phyloP scores from a whole-genome alignment of 1,284 basidiomycete species.

The Inonotus obliquus region DNA sequence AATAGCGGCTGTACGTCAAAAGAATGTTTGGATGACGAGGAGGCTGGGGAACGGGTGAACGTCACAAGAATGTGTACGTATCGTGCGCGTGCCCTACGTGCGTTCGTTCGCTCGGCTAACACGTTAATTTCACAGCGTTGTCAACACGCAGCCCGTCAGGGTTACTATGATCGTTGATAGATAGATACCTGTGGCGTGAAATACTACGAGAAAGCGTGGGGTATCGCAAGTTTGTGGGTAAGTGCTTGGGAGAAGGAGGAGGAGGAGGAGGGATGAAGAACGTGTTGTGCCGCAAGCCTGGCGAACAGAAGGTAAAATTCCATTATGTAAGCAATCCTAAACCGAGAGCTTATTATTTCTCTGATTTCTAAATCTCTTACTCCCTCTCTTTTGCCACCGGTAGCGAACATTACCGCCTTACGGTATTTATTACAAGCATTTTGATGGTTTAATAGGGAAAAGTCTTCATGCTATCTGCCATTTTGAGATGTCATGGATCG shows the following conservation, averaged over 20 bases:
- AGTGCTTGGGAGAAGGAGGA: too few species aligned
- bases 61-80: neutral
- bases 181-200: neutral
- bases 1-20: neutral
- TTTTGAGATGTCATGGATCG: neutral
- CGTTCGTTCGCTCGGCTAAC: slow-evolving; percentile 7
- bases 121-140: neutral
- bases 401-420: neutral
- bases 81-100: neutral
- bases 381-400: neutral
- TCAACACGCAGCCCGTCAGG: neutral
- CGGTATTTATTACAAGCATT: too few species aligned
- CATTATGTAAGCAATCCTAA: neutral
- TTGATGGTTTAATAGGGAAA: too few species aligned
- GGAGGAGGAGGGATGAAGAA: neutral
- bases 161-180: neutral
- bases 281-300: slow-evolving; percentile 1
- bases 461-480: neutral
- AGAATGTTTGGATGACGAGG: neutral
- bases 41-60: neutral
- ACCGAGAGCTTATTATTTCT: neutral
- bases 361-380: neutral
- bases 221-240: neutral
- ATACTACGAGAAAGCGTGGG: neutral
- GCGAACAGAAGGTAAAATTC: slow-evolving; percentile 6